Conservation (phyloP, 352 stramenopile genomes). For the Phytophthora idaei region DNA sequence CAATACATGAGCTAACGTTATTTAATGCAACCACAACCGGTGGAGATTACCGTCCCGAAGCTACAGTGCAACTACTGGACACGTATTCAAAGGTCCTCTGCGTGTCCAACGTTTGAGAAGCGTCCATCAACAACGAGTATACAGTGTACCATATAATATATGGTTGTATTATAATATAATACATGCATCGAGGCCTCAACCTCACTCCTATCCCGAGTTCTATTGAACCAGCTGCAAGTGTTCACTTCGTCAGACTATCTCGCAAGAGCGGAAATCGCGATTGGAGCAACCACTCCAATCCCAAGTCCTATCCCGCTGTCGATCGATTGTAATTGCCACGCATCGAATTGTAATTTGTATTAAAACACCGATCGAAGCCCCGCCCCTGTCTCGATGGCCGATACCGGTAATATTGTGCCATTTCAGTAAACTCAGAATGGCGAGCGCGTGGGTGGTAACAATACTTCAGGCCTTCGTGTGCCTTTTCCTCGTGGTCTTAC, state of each 20-base stretch:
- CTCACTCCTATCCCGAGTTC: background rate
- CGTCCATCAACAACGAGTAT: no score
- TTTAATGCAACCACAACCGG: no score
- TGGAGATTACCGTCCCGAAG: no score
- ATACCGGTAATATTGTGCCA: slow-evolving; percentile 2
- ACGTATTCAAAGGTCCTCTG: no score
- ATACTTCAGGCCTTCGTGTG: slow-evolving; percentile 13
- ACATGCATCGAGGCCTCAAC: no score
- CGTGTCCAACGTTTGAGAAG: no score
- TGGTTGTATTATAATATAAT: no score
- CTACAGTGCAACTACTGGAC: no score
- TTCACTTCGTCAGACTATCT: slow-evolving; percentile 6
- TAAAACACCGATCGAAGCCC: background rate
- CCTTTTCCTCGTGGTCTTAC: slow-evolving; percentile 8
- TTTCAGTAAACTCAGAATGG: slow-evolving; percentile 13
- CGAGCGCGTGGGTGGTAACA: background rate
- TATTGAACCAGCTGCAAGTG: slow-evolving; percentile 13
- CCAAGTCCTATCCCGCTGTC: slow-evolving; percentile 22
- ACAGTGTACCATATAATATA: no score
- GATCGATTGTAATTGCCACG: slow-evolving; percentile 8
- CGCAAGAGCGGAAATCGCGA: slow-evolving; percentile 9
- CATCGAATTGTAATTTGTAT: background rate
- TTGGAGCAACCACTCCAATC: slow-evolving; percentile 20
- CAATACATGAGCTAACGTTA: no score
- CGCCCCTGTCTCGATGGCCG: slow-evolving; percentile 8